Conservation (phyloP, 2,329 filamentous ascomycete genomes). For the Ceratocystis harringtonii region DNA sequence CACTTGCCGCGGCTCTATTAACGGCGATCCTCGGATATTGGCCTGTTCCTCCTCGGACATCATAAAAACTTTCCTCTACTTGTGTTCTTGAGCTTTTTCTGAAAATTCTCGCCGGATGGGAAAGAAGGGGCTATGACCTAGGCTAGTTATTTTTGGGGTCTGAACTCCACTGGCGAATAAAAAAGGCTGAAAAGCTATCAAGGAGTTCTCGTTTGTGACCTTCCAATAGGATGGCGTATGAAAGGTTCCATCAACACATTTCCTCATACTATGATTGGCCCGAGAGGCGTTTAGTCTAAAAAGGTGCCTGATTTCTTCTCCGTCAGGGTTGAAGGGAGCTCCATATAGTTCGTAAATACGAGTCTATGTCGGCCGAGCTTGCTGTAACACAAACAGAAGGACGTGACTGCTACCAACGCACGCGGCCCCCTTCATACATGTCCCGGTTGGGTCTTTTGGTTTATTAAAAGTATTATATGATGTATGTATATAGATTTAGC, state of each 20-base stretch:
- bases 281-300: background rate
- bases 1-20: background rate
- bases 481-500: background rate
- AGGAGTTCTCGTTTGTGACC: background rate
- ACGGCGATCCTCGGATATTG: slow-evolving; percentile 9
- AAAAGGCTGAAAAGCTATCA: background rate
- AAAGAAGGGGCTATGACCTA: background rate
- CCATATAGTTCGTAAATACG: slow-evolving; percentile 11
- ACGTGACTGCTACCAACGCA: background rate
- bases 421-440: no score
- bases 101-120: background rate
- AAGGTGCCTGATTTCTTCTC: background rate
- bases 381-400: background rate
- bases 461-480: background rate
- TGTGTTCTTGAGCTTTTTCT: background rate
- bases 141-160: background rate
- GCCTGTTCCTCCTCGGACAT: slow-evolving; percentile 4
- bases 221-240: background rate
- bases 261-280: background rate
- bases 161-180: background rate
- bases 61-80: background rate
- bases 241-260: background rate
- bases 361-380: slow-evolving; percentile 10
- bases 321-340: background rate
- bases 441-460: background rate